Conservation (phyloP, 768 basidiomycete genomes). For the Pleurotus ostreatus region DNA sequence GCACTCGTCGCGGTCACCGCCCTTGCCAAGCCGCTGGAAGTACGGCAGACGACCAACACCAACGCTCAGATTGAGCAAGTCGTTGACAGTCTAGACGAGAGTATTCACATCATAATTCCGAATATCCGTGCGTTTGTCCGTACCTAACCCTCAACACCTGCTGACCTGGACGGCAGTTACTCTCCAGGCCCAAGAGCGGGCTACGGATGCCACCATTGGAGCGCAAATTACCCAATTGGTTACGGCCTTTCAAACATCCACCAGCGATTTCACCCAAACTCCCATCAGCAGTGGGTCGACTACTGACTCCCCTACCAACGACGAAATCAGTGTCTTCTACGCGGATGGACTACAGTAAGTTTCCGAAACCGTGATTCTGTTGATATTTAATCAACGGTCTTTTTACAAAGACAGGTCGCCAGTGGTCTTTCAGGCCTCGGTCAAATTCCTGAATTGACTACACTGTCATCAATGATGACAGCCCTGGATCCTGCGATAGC, state of each 20-base stretch:
- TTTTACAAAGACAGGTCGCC: slow-evolving; percentile 19
- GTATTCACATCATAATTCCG: slow-evolving; percentile 18
- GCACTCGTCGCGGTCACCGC: slow-evolving; percentile 23
- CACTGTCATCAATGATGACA: slow-evolving; percentile 19
- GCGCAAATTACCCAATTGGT: slow-evolving; percentile 21
- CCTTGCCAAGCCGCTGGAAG: slow-evolving; percentile 23
- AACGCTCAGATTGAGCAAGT: slow-evolving; percentile 23
- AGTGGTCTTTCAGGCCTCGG: slow-evolving; percentile 26
- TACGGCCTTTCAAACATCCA: slow-evolving; percentile 21
- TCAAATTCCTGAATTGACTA: slow-evolving; percentile 19
- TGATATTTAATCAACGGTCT: neutral
- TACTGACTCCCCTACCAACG: slow-evolving; percentile 27
- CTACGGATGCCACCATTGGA: slow-evolving; percentile 25
- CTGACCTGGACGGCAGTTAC: slow-evolving; percentile 15
- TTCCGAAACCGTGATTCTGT: neutral
- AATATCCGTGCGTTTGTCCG: slow-evolving; percentile 20
- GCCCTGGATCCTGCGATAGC: slow-evolving; percentile 28
- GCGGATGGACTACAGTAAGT: slow-evolving; percentile 27
- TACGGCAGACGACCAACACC: slow-evolving; percentile 29
- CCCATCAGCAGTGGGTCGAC: slow-evolving; percentile 27
- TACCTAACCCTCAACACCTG: neutral
- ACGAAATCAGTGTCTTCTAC: slow-evolving; percentile 27
- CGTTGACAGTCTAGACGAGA: slow-evolving; percentile 21
- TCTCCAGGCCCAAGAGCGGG: slow-evolving; percentile 25
- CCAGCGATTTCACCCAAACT: slow-evolving; percentile 17